These are phyloP conservation scores for Galeopsis tetrahit DNA, from an alignment of 257 asterid genomes.

Conservation along the genomic window DNA sequence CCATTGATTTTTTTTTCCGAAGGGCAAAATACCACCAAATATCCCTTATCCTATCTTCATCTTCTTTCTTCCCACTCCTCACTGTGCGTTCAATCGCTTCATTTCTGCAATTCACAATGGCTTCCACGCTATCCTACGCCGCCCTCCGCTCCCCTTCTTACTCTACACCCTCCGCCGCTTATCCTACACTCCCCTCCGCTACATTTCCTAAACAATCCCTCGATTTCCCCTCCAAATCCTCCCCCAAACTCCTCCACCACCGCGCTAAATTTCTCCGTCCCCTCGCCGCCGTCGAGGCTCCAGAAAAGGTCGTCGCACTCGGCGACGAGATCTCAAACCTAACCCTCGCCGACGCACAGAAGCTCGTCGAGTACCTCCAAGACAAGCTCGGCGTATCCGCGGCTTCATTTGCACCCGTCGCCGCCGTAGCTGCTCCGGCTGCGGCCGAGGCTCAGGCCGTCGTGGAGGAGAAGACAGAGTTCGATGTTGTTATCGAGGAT, in stretches of 20 bases:
- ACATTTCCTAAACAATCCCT: constrained; percentile 1
- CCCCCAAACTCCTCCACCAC: constrained; percentile 3
- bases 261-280: background rate
- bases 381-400: constrained; percentile 6
- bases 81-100: background rate
- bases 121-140: background rate
- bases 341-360: constrained; percentile 1
- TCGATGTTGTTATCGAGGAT: background rate
- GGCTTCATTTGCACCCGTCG: background rate
- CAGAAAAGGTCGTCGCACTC: background rate
- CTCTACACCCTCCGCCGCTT: constrained; percentile 10
- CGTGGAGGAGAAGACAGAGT: background rate
- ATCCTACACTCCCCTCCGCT: constrained; percentile 1
- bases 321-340: background rate
- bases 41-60: background rate
- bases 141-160: background rate
- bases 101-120: constrained; percentile 7
- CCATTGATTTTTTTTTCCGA: background rate
- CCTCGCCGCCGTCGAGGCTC: background rate
- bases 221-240: constrained; percentile 3
- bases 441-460: background rate
- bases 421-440: background rate
- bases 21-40: background rate
- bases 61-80: background rate
- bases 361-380: constrained; percentile 3